Percentiles rank a stretch among this genome's conserved stretches.
phyloP scores from a whole-genome alignment of 352 stramenopile species.

The Phytopythium litorale region DNA sequence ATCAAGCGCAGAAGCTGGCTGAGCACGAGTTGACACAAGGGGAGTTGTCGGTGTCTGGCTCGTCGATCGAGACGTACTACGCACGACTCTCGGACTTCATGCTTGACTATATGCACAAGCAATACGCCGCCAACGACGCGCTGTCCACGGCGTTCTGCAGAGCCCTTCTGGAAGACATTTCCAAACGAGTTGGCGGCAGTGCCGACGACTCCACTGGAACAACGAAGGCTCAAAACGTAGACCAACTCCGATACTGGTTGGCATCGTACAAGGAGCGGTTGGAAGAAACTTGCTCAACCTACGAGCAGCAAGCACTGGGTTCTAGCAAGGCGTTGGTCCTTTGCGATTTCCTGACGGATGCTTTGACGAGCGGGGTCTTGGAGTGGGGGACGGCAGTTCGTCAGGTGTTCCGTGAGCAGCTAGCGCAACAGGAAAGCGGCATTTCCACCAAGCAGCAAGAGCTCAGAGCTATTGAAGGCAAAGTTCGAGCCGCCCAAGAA shows the following conservation, averaged over 20 bases:
- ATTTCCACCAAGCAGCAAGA: constrained; percentile 41
- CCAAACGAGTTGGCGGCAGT: constrained; percentile 8
- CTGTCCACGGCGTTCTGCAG: constrained; percentile 44
- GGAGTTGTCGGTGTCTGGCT: constrained; percentile 29
- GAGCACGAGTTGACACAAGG: constrained; percentile 34
- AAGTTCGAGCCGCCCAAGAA: constrained; percentile 50
- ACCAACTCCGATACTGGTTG: constrained; percentile 36
- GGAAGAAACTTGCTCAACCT: constrained; percentile 37
- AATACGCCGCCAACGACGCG: constrained; percentile 30
- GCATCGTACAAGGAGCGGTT: constrained; percentile 26
- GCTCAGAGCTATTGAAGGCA: constrained; percentile 48
- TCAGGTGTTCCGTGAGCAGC: constrained; percentile 40
- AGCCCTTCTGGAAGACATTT: constrained; percentile 39
- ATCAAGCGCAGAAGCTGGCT: constrained; percentile 20
- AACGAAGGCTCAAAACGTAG: constrained; percentile 15
- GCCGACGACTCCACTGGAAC: neutral
- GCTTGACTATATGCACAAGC: constrained; percentile 24
- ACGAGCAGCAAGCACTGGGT: constrained; percentile 32
- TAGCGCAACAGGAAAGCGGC: constrained; percentile 28
- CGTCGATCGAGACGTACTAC: constrained; percentile 34
- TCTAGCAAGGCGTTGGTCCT: constrained; percentile 27
- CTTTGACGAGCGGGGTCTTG: constrained; percentile 47
- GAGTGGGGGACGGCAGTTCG: constrained; percentile 53
- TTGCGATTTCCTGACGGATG: constrained; percentile 42
- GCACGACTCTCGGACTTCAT: constrained; percentile 53